Base-by-base conservation (phyloP, 2,329 filamentous ascomycete genomes). In the Cladophialophora immunda region DNA sequence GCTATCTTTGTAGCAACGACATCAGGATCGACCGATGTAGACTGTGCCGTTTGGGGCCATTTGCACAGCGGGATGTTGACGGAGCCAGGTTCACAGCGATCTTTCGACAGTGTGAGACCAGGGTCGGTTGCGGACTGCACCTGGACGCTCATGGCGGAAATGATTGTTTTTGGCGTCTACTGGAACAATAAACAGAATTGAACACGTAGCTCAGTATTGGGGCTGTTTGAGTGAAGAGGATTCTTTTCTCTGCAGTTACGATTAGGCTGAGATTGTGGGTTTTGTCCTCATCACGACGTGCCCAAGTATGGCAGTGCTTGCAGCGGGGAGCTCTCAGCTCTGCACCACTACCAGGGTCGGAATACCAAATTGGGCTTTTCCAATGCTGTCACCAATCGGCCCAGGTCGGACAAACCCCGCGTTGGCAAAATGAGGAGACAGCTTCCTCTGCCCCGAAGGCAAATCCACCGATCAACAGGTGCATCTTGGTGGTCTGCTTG, bases 31-130 rank as follows among this genome's bases (percentile, higher is more conserved):
- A 76, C 70, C 1, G 75, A 72, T 2, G 75, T 73, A 7, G 76
- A 72, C 1, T 76, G 72, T 54, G 74, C 72, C 0, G 80, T 78
- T 58, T 70, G 65, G 4, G 83, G 83, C 76, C 82, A 83, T 62
- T 73, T 69, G 25, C 78, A 79, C 0, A 83, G 68, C 1, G 80
- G 77, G 22, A 81, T 80, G 72, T 89, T 88, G 74, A 84, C 75
- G 0, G 86, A 89, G 59, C 87, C 87, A 0, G 84, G 81, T 71
- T 81, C 80, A 50, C 81, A 75, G 22, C 82, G 79, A 53, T 83
- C 76, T 66, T 78, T 78, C 1, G 82, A 83, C n/a, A 74, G 72
- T 5, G 70, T 71, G 32, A 75, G 61, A 41, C 58, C 57, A 8
- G 66, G 62, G 11, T 65, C 62, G 11, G 66, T 68, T 27, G 62